Percentiles rank a stretch among this genome's conserved stretches.
Evolutionary conservation across 108 stramenopile species (phyloP).

Genomic region (Fragilariopsis cylindrus): DNA sequence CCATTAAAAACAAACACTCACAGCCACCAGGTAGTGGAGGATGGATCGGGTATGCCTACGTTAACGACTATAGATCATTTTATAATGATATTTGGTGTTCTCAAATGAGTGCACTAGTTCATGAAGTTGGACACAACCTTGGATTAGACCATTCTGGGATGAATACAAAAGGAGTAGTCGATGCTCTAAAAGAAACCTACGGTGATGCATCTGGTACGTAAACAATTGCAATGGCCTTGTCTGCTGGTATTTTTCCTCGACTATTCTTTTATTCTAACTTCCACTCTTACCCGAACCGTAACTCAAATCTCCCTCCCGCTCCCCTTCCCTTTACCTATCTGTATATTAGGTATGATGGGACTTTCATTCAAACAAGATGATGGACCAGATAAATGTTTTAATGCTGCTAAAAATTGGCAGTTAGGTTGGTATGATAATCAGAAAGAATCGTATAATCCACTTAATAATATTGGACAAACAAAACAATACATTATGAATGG

Average conservation of each 20-base stretch:
- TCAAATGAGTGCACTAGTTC: conserved; percentile 42
- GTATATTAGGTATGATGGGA: too few species aligned
- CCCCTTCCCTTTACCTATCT: too few species aligned
- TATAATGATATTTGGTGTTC: conserved; percentile 59
- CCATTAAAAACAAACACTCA: too few species aligned
- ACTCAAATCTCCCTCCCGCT: too few species aligned
- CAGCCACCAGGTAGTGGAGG: background rate
- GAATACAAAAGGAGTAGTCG: conserved; percentile 30
- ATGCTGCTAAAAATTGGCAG: conserved; percentile 56
- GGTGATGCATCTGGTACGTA: too few species aligned
- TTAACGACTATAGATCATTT: conserved; percentile 16
- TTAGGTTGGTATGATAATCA: conserved; percentile 54
- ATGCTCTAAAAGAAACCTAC: too few species aligned
- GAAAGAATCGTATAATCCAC: background rate
- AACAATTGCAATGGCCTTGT: too few species aligned
- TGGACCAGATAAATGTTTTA: conserved; percentile 41
- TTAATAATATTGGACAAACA: background rate
- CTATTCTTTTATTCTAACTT: too few species aligned
- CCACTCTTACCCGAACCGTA: too few species aligned
- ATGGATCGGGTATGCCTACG: too few species aligned
- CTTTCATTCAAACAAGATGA: background rate
- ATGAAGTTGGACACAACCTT: conserved; percentile 73
- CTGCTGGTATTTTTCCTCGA: too few species aligned
- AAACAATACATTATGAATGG: background rate
- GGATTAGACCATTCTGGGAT: conserved; percentile 49